A percentile compares a stretch with the other conserved stretches of the same genome.
These are phyloP conservation scores for Ascochyta viciae-villosae DNA, from an alignment of 2,329 filamentous ascomycete genomes.

Conservation along the genomic window DNA sequence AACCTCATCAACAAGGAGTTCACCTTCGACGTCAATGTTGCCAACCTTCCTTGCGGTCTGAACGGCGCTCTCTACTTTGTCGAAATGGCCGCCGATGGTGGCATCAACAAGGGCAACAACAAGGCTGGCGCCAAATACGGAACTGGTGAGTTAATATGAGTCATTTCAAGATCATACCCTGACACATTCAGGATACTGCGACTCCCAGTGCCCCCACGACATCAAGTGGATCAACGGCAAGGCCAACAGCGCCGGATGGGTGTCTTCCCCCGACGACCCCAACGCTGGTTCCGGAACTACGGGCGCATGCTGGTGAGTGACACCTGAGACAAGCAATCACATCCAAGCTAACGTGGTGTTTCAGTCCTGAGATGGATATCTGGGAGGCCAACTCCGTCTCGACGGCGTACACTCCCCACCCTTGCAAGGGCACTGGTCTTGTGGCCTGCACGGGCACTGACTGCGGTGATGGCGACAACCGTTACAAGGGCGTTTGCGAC, in stretches of 20 bases:
- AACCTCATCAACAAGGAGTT: slow-evolving; percentile 52
- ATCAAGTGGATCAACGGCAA: slow-evolving; percentile 62
- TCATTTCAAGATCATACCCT: slow-evolving; percentile 13
- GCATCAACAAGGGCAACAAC: slow-evolving; percentile 57
- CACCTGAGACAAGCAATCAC: no score
- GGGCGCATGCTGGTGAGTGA: slow-evolving; percentile 64
- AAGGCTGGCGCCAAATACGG: slow-evolving; percentile 64
- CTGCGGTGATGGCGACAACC: slow-evolving; percentile 54
- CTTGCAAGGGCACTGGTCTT: slow-evolving; percentile 62
- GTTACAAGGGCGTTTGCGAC: slow-evolving; percentile 70
- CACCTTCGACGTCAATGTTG: slow-evolving; percentile 58
- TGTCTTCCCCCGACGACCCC: slow-evolving; percentile 59
- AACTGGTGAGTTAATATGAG: slow-evolving; percentile 55
- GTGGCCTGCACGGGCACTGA: slow-evolving; percentile 59
- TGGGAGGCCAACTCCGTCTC: slow-evolving; percentile 74
- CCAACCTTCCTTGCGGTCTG: slow-evolving; percentile 70
- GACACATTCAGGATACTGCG: slow-evolving; percentile 41
- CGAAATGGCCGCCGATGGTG: slow-evolving; percentile 63
- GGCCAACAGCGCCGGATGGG: slow-evolving; percentile 64
- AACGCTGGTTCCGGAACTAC: slow-evolving; percentile 62
- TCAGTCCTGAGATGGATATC: slow-evolving; percentile 68
- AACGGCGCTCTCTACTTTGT: slow-evolving; percentile 66
- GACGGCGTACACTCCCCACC: slow-evolving; percentile 70
- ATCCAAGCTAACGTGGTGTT: no score
- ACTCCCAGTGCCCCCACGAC: slow-evolving; percentile 52